Conservation (phyloP, 1,139 yeast genomes). For the Sugiyamaella pinicola region DNA sequence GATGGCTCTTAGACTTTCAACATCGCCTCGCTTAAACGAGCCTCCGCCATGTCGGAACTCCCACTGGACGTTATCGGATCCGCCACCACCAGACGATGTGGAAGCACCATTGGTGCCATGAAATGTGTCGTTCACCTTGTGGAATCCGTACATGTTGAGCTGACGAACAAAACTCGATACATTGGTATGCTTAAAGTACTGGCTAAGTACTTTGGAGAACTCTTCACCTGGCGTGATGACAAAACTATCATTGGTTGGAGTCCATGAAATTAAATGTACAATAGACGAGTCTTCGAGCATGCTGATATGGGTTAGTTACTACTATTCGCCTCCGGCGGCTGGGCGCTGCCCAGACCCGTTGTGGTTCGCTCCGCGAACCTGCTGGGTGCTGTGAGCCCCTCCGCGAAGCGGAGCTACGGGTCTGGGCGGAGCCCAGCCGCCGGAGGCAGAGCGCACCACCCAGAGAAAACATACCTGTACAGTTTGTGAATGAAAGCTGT, state of each 20-base stretch:
- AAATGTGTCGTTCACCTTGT: conserved; percentile 60
- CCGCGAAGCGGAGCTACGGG: too few relatives aligned
- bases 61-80: conserved; percentile 55
- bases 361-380: too few relatives aligned
- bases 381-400: too few relatives aligned
- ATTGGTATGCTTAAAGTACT: conserved; percentile 91
- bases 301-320: conserved; percentile 24
- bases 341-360: too few relatives aligned
- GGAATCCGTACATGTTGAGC: conserved; percentile 97
- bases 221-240: conserved; percentile 48
- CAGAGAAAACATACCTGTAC: conserved; percentile 42
- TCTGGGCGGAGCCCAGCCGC: too few relatives aligned
- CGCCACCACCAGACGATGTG: conserved; percentile 31
- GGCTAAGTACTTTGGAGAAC: conserved; percentile 67
- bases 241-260: conserved; percentile 54
- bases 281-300: conserved; percentile 60
- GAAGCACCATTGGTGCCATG: conserved; percentile 31
- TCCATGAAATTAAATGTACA: conserved; percentile 75
- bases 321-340: neutral
- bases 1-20: conserved; percentile 61
- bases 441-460: neutral
- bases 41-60: conserved; percentile 88
- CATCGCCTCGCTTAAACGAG: conserved; percentile 73
- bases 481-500: conserved; percentile 64
- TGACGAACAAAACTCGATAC: conserved; percentile 95